Evolutionary conservation across 768 basidiomycete species (phyloP).

Genomic region (Boletus speciosus): DNA sequence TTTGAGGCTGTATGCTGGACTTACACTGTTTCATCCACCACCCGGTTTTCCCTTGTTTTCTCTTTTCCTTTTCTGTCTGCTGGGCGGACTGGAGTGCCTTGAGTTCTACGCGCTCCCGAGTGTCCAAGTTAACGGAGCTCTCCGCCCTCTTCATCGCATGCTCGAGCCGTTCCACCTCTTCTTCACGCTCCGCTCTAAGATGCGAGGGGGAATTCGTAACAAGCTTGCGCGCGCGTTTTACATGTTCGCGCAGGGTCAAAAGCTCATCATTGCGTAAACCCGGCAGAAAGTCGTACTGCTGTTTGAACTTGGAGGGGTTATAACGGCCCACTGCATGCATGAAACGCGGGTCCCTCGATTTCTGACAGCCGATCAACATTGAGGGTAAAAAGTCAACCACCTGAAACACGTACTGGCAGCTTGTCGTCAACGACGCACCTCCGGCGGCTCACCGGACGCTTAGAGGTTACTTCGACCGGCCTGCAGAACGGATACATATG

Average conservation of each 20-base stretch:
- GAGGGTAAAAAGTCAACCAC: not conserved
- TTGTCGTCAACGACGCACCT: constrained; percentile 67
- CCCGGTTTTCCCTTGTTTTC: constrained; percentile 69
- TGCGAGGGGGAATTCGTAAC: constrained; percentile 59
- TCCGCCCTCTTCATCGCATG: constrained; percentile 71
- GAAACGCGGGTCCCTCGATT: constrained; percentile 86
- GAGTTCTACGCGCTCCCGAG: constrained; percentile 64
- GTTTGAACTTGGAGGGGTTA: constrained; percentile 58
- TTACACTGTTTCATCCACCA: constrained; percentile 86
- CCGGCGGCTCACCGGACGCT: constrained; percentile 74
- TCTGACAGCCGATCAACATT: constrained; percentile 38
- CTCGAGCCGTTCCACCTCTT: constrained; percentile 70
- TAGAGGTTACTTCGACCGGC: constrained; percentile 79
- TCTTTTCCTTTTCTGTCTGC: constrained; percentile 54
- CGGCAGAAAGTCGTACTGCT: constrained; percentile 73
- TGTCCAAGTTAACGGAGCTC: constrained; percentile 71
- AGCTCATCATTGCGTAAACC: constrained; percentile 66
- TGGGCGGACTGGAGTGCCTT: constrained; percentile 52
- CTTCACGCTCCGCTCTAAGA: constrained; percentile 54
- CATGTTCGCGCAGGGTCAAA: constrained; percentile 54
- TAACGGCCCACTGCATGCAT: constrained; percentile 67
- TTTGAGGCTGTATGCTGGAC: constrained; percentile 19
- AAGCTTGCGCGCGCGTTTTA: constrained; percentile 66
- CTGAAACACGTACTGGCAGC: constrained; percentile 48
- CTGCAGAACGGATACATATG: constrained; percentile 36